phyloP scores from a whole-genome alignment of 352 stramenopile species.

The Phytophthora sansomeana region DNA sequence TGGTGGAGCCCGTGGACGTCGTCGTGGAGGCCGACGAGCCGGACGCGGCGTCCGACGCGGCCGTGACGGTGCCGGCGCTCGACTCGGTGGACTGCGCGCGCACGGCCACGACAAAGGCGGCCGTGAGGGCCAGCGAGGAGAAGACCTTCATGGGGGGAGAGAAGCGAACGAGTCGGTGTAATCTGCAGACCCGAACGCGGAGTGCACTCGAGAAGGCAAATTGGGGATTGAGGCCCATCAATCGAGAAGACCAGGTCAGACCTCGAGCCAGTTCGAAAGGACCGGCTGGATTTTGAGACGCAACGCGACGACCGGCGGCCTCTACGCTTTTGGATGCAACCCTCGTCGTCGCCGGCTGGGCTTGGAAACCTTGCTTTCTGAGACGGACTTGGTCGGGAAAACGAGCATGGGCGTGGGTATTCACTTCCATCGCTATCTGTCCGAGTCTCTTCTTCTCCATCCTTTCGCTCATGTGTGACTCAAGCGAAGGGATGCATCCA shows the following conservation, averaged over 20 bases:
- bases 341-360: neutral
- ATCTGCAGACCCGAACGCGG: slow-evolving; percentile 36
- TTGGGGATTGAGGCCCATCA: slow-evolving; percentile 43
- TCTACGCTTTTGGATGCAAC: slow-evolving; percentile 10
- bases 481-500: too few species aligned
- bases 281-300: slow-evolving; percentile 32
- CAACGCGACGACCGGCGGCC: slow-evolving; percentile 23
- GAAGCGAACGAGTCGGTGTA: slow-evolving; percentile 23
- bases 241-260: slow-evolving; percentile 7
- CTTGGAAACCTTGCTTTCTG: neutral
- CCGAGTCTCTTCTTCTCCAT: neutral
- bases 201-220: slow-evolving; percentile 46
- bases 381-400: slow-evolving; percentile 8
- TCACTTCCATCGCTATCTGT: neutral
- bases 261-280: slow-evolving; percentile 31
- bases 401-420: neutral
- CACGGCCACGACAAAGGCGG: slow-evolving; percentile 24
- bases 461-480: neutral
- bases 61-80: slow-evolving; percentile 42
- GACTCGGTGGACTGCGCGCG: slow-evolving; percentile 33
- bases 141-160: slow-evolving; percentile 43
- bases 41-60: slow-evolving; percentile 25
- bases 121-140: slow-evolving; percentile 34
- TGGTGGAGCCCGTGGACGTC: slow-evolving; percentile 18
- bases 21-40: slow-evolving; percentile 19